Evolutionary conservation across 2,329 filamentous ascomycete genomes (phyloP).

Genomic region (Xenoacremonium recifei): DNA sequence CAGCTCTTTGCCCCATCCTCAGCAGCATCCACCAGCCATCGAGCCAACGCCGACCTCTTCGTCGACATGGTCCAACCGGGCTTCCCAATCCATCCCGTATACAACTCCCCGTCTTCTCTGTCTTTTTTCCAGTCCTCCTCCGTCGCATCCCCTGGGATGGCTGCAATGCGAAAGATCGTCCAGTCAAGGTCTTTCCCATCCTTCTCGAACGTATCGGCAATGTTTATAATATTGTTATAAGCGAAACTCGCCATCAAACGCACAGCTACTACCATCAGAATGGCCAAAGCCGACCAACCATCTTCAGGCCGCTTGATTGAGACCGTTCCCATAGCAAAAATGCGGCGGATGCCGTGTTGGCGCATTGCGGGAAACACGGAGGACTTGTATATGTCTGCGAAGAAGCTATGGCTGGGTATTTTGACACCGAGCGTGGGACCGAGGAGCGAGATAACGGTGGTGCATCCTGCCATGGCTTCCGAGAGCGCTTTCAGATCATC

Average conservation of each 20-base stretch:
- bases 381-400: constrained; percentile 5
- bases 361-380: constrained; percentile 11
- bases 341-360: constrained; percentile 18
- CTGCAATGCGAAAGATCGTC: constrained; percentile 26
- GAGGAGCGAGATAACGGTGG: constrained; percentile 11
- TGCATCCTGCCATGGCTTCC: constrained; percentile 4
- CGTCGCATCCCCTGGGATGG: constrained; percentile 25
- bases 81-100: constrained; percentile 17
- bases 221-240: constrained; percentile 18
- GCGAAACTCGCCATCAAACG: constrained; percentile 7
- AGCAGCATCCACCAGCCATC: constrained; percentile 28
- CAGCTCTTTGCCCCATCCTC: constrained; percentile 13
- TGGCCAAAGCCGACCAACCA: constrained; percentile 11
- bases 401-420: not conserved
- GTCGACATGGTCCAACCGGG: constrained; percentile 16
- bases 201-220: constrained; percentile 19
- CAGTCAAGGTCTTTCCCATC: constrained; percentile 25
- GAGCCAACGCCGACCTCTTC: constrained; percentile 19
- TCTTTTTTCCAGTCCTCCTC: constrained; percentile 27
- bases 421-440: constrained; percentile 3
- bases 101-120: constrained; percentile 21
- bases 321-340: constrained; percentile 33
- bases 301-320: constrained; percentile 27
- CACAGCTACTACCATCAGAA: constrained; percentile 10
- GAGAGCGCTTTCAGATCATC: constrained; percentile 9